phyloP scores from a whole-genome alignment of 2,329 filamentous ascomycete genomes.

The Colletotrichum navitas region DNA sequence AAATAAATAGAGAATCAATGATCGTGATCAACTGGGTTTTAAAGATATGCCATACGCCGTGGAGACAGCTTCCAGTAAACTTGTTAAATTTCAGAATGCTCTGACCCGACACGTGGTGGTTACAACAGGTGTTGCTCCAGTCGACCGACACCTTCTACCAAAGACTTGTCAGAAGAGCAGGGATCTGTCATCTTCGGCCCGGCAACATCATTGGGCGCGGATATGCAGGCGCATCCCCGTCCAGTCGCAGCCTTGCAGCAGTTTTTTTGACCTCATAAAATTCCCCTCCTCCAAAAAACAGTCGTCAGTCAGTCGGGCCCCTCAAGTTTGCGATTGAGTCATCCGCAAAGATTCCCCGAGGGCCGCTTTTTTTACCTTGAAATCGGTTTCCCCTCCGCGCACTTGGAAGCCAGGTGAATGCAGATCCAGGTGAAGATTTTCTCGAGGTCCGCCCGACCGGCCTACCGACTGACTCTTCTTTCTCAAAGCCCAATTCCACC shows the following conservation, averaged over 20 bases:
- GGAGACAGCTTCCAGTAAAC: neutral
- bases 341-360: conserved; percentile 29
- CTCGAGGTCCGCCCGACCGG: conserved; percentile 42
- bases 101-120: neutral
- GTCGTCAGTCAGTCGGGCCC: conserved; percentile 37
- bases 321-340: conserved; percentile 42
- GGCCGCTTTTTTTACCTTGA: conserved; percentile 32
- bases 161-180: conserved; percentile 31
- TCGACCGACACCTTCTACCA: too few species aligned
- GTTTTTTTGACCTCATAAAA: conserved; percentile 40
- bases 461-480: conserved; percentile 42
- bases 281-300: conserved; percentile 33
- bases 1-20: neutral
- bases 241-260: conserved; percentile 38
- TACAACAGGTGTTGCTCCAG: neutral
- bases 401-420: conserved; percentile 42
- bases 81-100: neutral
- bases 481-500: conserved; percentile 38
- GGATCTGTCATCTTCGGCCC: conserved; percentile 15
- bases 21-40: neutral
- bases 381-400: conserved; percentile 35
- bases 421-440: conserved; percentile 40
- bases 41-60: neutral
- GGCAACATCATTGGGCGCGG: conserved; percentile 29
- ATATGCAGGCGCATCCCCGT: conserved; percentile 27